Evolutionary conservation across 2,329 filamentous ascomycete genomes (phyloP).

Genomic region (Exophiala spinifera): DNA sequence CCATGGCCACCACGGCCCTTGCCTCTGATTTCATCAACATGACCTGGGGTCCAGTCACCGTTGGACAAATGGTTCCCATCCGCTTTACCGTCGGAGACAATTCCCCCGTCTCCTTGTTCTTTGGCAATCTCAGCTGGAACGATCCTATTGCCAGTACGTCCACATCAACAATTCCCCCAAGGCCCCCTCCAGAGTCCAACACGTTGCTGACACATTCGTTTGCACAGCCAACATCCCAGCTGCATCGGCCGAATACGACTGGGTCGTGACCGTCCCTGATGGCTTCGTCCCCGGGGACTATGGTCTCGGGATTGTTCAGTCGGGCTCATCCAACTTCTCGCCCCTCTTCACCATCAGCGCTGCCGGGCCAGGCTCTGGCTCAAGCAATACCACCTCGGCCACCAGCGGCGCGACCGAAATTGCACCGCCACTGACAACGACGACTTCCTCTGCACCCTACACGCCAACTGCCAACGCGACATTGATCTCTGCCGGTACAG

Average conservation of each 20-base stretch:
- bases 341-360: constrained; percentile 9
- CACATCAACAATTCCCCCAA: too few species aligned
- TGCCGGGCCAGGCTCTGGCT: not conserved
- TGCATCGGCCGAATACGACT: constrained; percentile 16
- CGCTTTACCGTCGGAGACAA: constrained; percentile 22
- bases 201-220: not conserved
- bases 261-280: constrained; percentile 20
- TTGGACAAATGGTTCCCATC: constrained; percentile 23
- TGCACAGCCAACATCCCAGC: constrained; percentile 15
- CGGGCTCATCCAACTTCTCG: constrained; percentile 12
- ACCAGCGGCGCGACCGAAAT: not conserved
- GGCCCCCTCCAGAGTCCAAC: not conserved
- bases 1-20: constrained; percentile 19
- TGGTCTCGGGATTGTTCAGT: constrained; percentile 21
- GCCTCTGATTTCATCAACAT: constrained; percentile 22
- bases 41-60: constrained; percentile 19
- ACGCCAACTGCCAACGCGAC: constrained; percentile 9
- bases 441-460: not conserved
- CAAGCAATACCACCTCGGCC: constrained; percentile 1
- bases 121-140: constrained; percentile 23
- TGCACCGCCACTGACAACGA: not conserved
- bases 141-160: constrained; percentile 23
- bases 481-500: constrained; percentile 6
- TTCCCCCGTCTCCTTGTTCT: constrained; percentile 17
- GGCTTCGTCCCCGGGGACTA: constrained; percentile 23